Conservation (phyloP, 805 yeast genomes). For the Candida oleophila region DNA sequence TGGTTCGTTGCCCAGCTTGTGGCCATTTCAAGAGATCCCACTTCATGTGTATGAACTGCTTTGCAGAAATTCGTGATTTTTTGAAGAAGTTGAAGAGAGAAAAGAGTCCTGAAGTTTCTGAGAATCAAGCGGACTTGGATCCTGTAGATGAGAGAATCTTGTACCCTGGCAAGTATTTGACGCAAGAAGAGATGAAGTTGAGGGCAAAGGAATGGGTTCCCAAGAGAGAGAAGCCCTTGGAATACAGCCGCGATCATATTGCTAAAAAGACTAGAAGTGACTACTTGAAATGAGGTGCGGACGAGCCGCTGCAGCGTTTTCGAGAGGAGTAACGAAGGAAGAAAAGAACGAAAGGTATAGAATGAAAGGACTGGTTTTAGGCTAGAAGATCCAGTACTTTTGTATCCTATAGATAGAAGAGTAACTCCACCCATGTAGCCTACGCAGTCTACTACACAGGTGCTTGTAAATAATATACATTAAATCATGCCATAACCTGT, state of each 20-base stretch:
- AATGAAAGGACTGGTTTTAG: no score
- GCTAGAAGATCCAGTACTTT: no score
- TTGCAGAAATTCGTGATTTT: constrained; percentile 69
- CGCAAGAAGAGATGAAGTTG: constrained; percentile 28
- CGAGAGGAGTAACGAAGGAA: neutral
- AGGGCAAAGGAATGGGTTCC: constrained; percentile 45
- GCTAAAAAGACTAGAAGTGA: constrained; percentile 15
- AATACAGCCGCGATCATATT: constrained; percentile 28
- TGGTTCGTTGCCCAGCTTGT: constrained; percentile 93
- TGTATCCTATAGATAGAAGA: neutral
- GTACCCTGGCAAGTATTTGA: constrained; percentile 69
- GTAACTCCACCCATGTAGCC: neutral
- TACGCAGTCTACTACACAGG: neutral
- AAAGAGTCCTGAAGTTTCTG: constrained; percentile 21
- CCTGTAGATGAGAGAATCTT: constrained; percentile 61
- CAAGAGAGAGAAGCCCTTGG: constrained; percentile 40
- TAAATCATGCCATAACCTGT: no score
- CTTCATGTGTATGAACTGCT: constrained; percentile 90
- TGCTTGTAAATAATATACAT: neutral
- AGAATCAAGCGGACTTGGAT: constrained; percentile 47
- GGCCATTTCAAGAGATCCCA: constrained; percentile 90
- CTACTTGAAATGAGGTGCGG: constrained; percentile 3
- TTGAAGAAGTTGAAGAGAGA: constrained; percentile 54
- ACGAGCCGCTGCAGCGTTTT: neutral
- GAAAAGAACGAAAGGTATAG: no score